These are phyloP conservation scores for Monosporozyma aquatica DNA, from an alignment of 805 yeast species.

Conservation along the genomic window DNA sequence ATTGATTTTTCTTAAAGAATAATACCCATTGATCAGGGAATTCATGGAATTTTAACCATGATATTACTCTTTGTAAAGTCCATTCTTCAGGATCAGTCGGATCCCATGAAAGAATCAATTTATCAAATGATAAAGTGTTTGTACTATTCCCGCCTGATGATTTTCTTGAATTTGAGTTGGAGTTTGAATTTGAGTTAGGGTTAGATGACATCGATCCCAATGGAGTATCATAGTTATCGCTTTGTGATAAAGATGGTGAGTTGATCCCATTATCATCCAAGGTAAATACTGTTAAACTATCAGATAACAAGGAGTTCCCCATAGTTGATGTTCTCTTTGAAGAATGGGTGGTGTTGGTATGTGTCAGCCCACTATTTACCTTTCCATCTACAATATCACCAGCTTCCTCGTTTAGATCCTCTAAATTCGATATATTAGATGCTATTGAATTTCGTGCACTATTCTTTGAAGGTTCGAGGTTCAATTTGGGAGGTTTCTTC, in stretches of 20 bases:
- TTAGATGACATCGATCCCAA: not conserved
- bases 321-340: not conserved
- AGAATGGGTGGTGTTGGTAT: no score
- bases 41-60: slow-evolving; percentile 60
- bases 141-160: slow-evolving; percentile 14
- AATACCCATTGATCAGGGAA: slow-evolving; percentile 71
- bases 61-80: slow-evolving; percentile 56
- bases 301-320: slow-evolving; percentile 1
- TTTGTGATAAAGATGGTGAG: not conserved
- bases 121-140: slow-evolving; percentile 21
- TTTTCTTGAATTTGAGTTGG: slow-evolving; percentile 13
- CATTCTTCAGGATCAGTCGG: slow-evolving; percentile 53
- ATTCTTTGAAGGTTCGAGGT: not conserved
- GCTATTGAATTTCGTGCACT: slow-evolving; percentile 1
- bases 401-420: not conserved
- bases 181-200: slow-evolving; percentile 1
- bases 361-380: no score
- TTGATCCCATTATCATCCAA: not conserved
- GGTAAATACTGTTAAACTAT: slow-evolving; percentile 5
- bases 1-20: slow-evolving; percentile 46
- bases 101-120: slow-evolving; percentile 37
- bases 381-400: no score
- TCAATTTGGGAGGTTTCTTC: not conserved
- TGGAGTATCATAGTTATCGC: not conserved
- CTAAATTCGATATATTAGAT: slow-evolving; percentile 1